Base-by-base conservation (phyloP, 345 rosid species). In the Eucalyptus polybractea region DNA sequence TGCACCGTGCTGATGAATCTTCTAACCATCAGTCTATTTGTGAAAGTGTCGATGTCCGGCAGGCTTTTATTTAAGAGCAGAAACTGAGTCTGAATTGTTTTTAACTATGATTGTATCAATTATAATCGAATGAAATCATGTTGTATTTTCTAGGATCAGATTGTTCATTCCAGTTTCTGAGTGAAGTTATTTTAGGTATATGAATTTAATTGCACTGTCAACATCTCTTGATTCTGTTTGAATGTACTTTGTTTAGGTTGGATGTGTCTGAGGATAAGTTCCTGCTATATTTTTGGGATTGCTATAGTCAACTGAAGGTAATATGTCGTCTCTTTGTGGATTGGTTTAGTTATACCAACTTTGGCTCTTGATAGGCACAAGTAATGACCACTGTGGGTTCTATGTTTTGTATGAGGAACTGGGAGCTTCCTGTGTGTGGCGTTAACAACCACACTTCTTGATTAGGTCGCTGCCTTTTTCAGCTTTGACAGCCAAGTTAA, bases 241-340 rank as follows among this genome's bases (percentile, higher is more conserved):
- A 90, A 40, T 80, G 87, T 91, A 85, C 49, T 87, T 88, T 92
- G 90, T 91, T 87, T 93, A 97, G 98, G 88, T 90, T 94, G 94
- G 97, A 97, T 58, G 93, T 97, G 92, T 93, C 97, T 33, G 95
- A 95, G 93, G 99, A 95, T 60, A 97, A 96, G 88, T 97, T 97
- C 93, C 91, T 97, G 47, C 90, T 87, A 87, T 93, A 97, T 90
- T 97, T 97, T 91, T 97, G 99, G 99, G 95, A 95, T 90, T 96
- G 98, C 90, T 97, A 97, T 97, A 93, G 92, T 90, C 90, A 88
- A 86, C 92, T 96, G 90, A 95, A 93, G 98, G 99, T 95, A 91
- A 65, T 51, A 87, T n/a, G 72, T 56, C 24, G 15, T 76, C 47
- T 11, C 47, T 76, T 76, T 76, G 47, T 76, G 44, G 22, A 33